A percentile compares a stretch with the other conserved stretches of the same genome.
Evolutionary conservation across 805 yeast genomes (phyloP).

Genomic region (Wickerhamomyces bisporus): DNA sequence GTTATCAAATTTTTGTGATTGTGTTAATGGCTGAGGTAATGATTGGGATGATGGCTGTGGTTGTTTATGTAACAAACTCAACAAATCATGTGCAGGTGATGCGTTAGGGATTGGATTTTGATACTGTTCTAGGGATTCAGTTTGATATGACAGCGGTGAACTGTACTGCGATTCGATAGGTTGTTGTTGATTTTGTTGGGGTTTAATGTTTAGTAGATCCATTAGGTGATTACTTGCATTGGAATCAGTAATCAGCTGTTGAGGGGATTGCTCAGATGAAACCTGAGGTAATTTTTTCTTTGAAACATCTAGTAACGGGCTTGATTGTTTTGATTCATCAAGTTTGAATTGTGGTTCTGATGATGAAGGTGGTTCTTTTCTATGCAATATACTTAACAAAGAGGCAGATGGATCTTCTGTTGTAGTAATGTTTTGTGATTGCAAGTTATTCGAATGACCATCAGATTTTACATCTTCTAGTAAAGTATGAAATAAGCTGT

Average conservation of each 20-base stretch:
- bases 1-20: no score
- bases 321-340: neutral
- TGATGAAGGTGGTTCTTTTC: constrained; percentile 2
- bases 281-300: constrained; percentile 1
- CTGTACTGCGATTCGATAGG: no score
- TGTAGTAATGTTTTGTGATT: neutral
- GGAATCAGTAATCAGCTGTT: neutral
- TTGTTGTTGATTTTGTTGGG: neutral
- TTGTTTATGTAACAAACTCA: neutral
- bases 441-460: no score
- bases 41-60: neutral
- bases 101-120: constrained; percentile 2
- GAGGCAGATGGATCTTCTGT: constrained; percentile 4
- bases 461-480: neutral
- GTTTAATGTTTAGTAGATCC: constrained; percentile 3
- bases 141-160: neutral
- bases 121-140: neutral
- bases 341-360: neutral
- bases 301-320: neutral
- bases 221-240: constrained; percentile 4
- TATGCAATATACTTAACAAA: constrained; percentile 2
- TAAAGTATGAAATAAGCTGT: constrained; percentile 3
- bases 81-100: neutral
- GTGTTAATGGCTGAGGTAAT: neutral
- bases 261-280: neutral